Evolutionary conservation across 306 rosid genomes (phyloP), one percentile per base, ranked within the genome.

Genomic region (Delonix regia): DNA sequence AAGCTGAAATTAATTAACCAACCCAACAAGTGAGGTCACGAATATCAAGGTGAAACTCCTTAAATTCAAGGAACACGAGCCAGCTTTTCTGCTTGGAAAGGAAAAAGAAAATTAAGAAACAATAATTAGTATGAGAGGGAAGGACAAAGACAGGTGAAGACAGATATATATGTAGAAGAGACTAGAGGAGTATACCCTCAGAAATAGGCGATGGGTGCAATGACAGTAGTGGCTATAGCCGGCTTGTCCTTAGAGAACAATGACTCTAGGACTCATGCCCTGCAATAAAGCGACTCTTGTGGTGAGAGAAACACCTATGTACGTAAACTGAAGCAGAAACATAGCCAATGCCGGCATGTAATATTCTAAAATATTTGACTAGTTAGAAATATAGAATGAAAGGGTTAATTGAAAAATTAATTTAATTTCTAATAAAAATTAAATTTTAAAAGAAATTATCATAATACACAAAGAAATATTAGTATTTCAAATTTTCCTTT

Each of bases 211-310:
- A 82, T 4, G 8, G 93, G 93, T 9, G 83, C 78, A 64, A 91
- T 81, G 7, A 77, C 63, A 65, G 71, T 14, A 19, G 96, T 88
- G 25, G 93, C 93, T 39, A 87, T 65, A n/a, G n/a, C n/a, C n/a
- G 69, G 80, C 86, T 21, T 85, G 84, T 27, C 91, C 79, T 11
- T 88, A 90, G 2, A 88, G 77, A 1, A 90, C 81, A 75, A 83
- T 85, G 0, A 88, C 93, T 27, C 76, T 52, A 2, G 93, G 89
- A n/a, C 77, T 90, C 91, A 88, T 83, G 41, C 96, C 96, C 5
- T 80, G 55, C 42, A 88, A 27, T 3, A 90, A 56, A 38, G 81
- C 85, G 4, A 64, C 51, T 81, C 89, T 82, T 21, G 83, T 78
- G 33, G 75, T 59, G 9, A 90, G 83, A 53, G 81, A 51, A 61